phyloP scores from a whole-genome alignment of 345 rosid genomes.

The Eucalyptus cloeziana region DNA sequence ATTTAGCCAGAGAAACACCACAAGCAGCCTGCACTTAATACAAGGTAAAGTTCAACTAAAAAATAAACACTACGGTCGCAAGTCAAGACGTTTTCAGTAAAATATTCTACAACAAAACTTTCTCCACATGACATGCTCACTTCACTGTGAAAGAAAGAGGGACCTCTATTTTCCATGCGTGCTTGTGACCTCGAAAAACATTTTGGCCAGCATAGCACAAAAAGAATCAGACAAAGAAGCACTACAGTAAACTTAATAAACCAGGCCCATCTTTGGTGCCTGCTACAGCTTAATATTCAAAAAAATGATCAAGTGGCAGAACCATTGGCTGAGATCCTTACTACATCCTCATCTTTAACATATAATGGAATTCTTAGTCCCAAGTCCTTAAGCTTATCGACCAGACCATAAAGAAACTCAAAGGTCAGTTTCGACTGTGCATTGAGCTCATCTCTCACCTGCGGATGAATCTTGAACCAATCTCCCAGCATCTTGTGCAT shows the following conservation, averaged over 20 bases:
- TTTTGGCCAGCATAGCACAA: not conserved
- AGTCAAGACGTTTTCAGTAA: not conserved
- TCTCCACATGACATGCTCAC: not conserved
- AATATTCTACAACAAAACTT: not conserved
- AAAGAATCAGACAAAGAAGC: not conserved
- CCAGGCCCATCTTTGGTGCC: not conserved
- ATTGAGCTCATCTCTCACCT: conserved; percentile 68
- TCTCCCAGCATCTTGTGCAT: conserved; percentile 84
- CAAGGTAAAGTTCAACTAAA: not conserved
- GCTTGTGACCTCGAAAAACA: not conserved
- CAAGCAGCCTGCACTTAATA: not conserved
- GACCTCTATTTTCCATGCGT: not conserved
- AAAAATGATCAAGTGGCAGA: not conserved
- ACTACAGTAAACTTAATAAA: not conserved
- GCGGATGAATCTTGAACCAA: conserved; percentile 78
- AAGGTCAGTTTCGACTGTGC: conserved; percentile 59
- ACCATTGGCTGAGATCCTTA: not conserved
- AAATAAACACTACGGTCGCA: not conserved
- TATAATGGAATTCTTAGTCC: conserved; percentile 72
- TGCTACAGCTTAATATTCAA: not conserved
- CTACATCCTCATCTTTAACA: conserved; percentile 12
- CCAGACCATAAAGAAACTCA: conserved; percentile 63
- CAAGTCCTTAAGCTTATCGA: conserved; percentile 47
- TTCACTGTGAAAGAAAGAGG: not conserved
- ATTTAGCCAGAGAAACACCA: not conserved